Percentiles rank a stretch among this genome's conserved stretches.
These are phyloP conservation scores for Xylaria scruposa DNA, from an alignment of 495 filamentous ascomycete genomes.

Conservation along the genomic window DNA sequence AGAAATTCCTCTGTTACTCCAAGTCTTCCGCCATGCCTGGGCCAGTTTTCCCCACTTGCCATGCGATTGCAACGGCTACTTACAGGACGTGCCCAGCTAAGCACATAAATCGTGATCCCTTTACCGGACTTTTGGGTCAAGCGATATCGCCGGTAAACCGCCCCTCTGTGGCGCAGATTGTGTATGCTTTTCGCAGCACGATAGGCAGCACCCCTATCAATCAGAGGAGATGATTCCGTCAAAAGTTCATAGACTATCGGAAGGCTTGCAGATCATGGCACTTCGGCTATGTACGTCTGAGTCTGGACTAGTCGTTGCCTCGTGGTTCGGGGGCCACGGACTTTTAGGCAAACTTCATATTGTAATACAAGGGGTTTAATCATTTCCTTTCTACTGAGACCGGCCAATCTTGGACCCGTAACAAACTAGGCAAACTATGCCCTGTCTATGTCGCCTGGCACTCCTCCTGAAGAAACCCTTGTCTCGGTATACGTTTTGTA, in stretches of 20 bases:
- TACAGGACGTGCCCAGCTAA: conserved; percentile 5
- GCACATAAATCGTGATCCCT: conserved; percentile 19
- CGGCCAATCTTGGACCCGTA: background rate
- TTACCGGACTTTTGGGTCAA: conserved; percentile 18
- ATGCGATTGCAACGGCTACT: conserved; percentile 22
- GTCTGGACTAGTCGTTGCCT: background rate
- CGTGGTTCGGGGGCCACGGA: background rate
- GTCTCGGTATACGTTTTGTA: background rate
- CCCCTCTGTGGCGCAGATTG: background rate
- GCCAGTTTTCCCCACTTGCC: conserved; percentile 23
- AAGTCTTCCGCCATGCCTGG: background rate
- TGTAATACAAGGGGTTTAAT: conserved; percentile 2
- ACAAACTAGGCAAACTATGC: background rate
- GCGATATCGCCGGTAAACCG: conserved; percentile 9
- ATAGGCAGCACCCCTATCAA: background rate
- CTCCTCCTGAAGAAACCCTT: background rate
- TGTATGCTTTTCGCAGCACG: background rate
- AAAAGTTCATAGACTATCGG: background rate
- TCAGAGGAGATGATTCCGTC: background rate
- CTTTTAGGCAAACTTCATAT: background rate
- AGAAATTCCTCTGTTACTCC: conserved; percentile 5
- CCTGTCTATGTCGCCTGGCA: background rate
- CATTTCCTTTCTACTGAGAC: background rate
- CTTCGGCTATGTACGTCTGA: conserved; percentile 7
- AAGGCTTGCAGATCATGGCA: conserved; percentile 9